These are phyloP conservation scores for Apiotrichum mycotoxinovorans DNA, from an alignment of 1,284 basidiomycete genomes.

Conservation along the genomic window DNA sequence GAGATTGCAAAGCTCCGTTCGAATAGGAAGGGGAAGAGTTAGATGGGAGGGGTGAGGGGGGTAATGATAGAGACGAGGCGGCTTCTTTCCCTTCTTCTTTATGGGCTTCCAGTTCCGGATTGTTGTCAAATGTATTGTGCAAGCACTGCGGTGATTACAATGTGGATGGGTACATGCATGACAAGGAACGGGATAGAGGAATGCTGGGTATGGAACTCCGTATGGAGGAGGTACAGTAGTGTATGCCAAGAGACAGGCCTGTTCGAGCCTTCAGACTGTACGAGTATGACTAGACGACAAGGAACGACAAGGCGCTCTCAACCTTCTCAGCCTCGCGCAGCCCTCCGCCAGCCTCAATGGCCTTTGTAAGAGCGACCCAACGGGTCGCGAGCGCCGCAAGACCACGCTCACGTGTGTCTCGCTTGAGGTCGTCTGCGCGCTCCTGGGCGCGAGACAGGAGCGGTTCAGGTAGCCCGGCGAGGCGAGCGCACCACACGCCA, in stretches of 20 bases:
- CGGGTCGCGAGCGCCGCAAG: conserved; percentile 7
- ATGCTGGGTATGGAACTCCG: background rate
- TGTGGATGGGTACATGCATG: too few relatives aligned
- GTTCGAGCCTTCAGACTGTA: too few relatives aligned
- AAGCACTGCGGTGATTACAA: too few relatives aligned
- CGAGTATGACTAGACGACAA: conserved; percentile 3
- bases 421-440: conserved; percentile 60
- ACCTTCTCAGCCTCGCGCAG: conserved; percentile 5
- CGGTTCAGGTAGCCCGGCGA: conserved; percentile 71
- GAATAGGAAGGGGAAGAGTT: conserved; percentile 32
- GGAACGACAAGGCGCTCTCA: conserved; percentile 15
- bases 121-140: too few relatives aligned
- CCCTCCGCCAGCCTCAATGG: background rate
- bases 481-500: conserved; percentile 80
- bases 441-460: conserved; percentile 62
- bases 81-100: too few relatives aligned
- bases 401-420: conserved; percentile 27
- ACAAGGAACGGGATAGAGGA: too few relatives aligned
- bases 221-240: background rate
- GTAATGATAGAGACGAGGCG: too few relatives aligned
- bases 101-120: too few relatives aligned
- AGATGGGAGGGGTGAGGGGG: background rate
- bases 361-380: background rate
- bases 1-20: conserved; percentile 44
- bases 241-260: too few relatives aligned